A percentile compares a stretch with the other conserved stretches of the same genome.
phyloP scores from a whole-genome alignment of 331 rosid genomes.

The Acacia concinna region DNA sequence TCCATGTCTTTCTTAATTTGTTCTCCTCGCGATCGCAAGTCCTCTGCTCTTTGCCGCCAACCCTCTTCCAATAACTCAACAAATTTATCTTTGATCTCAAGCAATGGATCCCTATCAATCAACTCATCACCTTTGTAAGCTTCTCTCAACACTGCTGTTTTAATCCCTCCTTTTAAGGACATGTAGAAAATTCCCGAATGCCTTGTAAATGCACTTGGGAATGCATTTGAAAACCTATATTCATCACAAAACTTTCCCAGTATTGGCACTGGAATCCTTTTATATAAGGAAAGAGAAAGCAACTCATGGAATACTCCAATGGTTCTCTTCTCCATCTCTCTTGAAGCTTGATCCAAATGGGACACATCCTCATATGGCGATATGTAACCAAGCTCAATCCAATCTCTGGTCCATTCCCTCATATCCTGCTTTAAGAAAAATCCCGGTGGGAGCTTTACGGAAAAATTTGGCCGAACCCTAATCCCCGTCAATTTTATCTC shows the following conservation, averaged over 20 bases:
- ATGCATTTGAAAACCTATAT: slow-evolving; percentile 57
- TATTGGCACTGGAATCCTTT: slow-evolving; percentile 62
- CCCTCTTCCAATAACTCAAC: slow-evolving; percentile 59
- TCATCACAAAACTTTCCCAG: slow-evolving; percentile 61
- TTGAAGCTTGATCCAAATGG: slow-evolving; percentile 50
- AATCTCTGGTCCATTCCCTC: slow-evolving; percentile 72
- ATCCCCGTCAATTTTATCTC: slow-evolving; percentile 49
- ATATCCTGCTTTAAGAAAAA: slow-evolving; percentile 57
- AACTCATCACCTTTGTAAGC: slow-evolving; percentile 46
- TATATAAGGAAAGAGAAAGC: slow-evolving; percentile 47
- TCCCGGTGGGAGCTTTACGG: slow-evolving; percentile 54
- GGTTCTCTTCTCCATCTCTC: slow-evolving; percentile 64
- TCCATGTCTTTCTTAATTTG: slow-evolving; percentile 40
- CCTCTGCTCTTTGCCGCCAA: slow-evolving; percentile 48
- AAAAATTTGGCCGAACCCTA: slow-evolving; percentile 55
- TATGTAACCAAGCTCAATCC: slow-evolving; percentile 56
- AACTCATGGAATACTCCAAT: slow-evolving; percentile 67
- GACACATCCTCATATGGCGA: slow-evolving; percentile 58
- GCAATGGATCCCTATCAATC: slow-evolving; percentile 57
- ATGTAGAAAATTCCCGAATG: slow-evolving; percentile 63
- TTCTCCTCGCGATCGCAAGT: slow-evolving; percentile 35
- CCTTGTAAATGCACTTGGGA: slow-evolving; percentile 55
- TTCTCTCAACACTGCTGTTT: slow-evolving; percentile 62
- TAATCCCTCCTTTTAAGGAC: slow-evolving; percentile 67
- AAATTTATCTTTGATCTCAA: slow-evolving; percentile 55